Conservation (phyloP, 2,329 filamentous ascomycete genomes). For the Venturia carpophila region DNA sequence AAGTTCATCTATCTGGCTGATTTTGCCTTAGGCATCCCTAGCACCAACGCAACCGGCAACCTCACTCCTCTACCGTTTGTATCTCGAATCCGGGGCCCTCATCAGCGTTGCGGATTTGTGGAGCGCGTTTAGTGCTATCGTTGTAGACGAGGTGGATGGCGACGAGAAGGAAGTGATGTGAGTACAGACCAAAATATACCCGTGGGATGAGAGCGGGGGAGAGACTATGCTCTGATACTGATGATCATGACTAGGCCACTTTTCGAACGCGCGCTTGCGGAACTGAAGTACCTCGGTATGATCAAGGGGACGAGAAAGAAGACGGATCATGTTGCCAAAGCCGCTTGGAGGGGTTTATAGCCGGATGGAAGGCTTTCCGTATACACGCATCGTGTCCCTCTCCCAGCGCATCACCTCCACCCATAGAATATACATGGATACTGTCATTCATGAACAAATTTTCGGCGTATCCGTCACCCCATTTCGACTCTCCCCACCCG, state of each 20-base stretch:
- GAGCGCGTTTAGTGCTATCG: constrained; percentile 63
- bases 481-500: background rate
- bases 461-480: background rate
- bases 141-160: constrained; percentile 44
- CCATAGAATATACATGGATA: background rate
- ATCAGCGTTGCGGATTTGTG: constrained; percentile 76
- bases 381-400: background rate
- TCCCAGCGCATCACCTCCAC: background rate
- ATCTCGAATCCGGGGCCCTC: constrained; percentile 65
- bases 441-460: no score
- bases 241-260: constrained; percentile 42
- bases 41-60: constrained; percentile 59
- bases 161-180: constrained; percentile 42
- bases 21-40: constrained; percentile 34
- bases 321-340: constrained; percentile 82
- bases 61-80: constrained; percentile 69
- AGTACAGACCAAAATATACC: constrained; percentile 30
- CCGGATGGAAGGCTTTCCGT: no score
- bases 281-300: constrained; percentile 77
- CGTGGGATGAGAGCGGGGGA: background rate
- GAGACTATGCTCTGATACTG: background rate
- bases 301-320: constrained; percentile 87
- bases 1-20: background rate
- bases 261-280: constrained; percentile 80
- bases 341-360: constrained; percentile 68